These are phyloP conservation scores for Madurella fahalii DNA, from an alignment of 2,329 filamentous ascomycete genomes.

Conservation along the genomic window DNA sequence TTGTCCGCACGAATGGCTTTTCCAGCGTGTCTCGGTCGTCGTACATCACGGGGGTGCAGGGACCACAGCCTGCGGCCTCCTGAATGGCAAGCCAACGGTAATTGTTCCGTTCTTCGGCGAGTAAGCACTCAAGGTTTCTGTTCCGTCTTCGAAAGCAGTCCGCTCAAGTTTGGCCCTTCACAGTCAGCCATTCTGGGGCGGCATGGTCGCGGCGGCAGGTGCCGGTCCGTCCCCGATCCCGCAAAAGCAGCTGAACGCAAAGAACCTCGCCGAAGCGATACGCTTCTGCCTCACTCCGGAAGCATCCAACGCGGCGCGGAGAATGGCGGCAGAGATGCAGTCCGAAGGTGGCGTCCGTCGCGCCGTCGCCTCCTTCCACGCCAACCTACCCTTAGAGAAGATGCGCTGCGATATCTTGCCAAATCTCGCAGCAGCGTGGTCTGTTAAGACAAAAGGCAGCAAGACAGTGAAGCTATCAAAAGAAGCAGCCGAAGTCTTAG, in stretches of 20 bases:
- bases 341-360: not conserved
- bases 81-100: slow-evolving; percentile 72
- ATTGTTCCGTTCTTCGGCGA: slow-evolving; percentile 85
- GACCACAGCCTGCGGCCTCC: slow-evolving; percentile 79
- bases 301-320: not conserved
- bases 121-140: not conserved
- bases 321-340: not conserved
- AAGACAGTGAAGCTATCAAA: not conserved
- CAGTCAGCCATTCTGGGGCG: slow-evolving; percentile 71
- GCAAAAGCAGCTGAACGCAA: not conserved
- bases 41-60: slow-evolving; percentile 86
- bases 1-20: slow-evolving; percentile 84
- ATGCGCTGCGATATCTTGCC: not conserved
- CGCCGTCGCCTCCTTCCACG: slow-evolving; percentile 1
- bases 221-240: slow-evolving; percentile 52
- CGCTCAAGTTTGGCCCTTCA: not conserved
- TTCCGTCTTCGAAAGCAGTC: not conserved
- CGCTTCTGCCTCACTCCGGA: not conserved
- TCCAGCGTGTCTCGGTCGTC: slow-evolving; percentile 72
- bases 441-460: not conserved
- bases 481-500: not conserved
- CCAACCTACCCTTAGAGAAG: not conserved
- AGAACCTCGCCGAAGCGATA: not conserved
- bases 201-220: slow-evolving; percentile 67
- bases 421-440: not conserved